phyloP scores from a whole-genome alignment of 169 alveolate genomes.

The Cryptosporidium parvum region DNA sequence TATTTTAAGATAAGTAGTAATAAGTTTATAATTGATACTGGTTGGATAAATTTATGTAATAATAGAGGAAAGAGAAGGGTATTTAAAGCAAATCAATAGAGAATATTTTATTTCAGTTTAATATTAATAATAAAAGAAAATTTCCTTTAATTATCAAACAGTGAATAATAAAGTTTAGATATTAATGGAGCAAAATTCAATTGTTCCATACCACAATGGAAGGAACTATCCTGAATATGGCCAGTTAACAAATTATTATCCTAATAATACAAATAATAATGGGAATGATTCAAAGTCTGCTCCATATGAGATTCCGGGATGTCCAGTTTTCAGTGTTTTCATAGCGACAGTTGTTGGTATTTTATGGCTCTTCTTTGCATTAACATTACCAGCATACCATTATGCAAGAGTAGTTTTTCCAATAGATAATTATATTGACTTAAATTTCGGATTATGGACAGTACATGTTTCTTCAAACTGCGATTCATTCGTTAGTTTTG shows the following conservation, averaged over 20 bases:
- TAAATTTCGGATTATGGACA: slow-evolving; percentile 73
- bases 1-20: too few species aligned
- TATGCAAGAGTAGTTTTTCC: slow-evolving; percentile 74
- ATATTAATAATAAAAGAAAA: background rate
- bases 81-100: background rate
- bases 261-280: slow-evolving; percentile 2
- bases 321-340: slow-evolving; percentile 70
- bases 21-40: background rate
- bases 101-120: too few species aligned
- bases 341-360: slow-evolving; percentile 68
- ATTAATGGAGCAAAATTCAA: slow-evolving; percentile 66
- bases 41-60: background rate
- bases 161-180: slow-evolving; percentile 3
- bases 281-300: slow-evolving; percentile 36
- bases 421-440: slow-evolving; percentile 62
- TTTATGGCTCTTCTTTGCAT: slow-evolving; percentile 65
- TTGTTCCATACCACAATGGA: slow-evolving; percentile 59
- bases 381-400: slow-evolving; percentile 74
- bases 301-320: slow-evolving; percentile 73
- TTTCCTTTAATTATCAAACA: background rate
- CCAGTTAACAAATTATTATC: slow-evolving; percentile 24
- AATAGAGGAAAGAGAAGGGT: background rate
- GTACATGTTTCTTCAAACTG: slow-evolving; percentile 66
- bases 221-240: slow-evolving; percentile 57
- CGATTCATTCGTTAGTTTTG: slow-evolving; percentile 59